Base-by-base conservation (phyloP, 805 yeast species). In the Wickerhamomyces xylosicus region DNA sequence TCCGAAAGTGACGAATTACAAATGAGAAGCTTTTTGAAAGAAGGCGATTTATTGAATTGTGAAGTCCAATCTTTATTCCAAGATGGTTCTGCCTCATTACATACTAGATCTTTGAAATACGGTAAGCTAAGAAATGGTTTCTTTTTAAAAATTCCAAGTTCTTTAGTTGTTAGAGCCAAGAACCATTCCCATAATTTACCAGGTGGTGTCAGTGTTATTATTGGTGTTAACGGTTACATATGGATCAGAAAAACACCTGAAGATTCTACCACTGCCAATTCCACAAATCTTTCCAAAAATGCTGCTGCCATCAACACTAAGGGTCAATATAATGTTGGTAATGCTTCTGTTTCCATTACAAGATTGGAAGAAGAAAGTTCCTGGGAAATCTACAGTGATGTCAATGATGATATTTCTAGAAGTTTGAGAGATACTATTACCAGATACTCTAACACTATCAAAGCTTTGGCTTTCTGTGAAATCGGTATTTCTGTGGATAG, bases 1-100 rank as follows among this genome's bases (percentile, higher is more conserved):
- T 78, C 89, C 27, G 98, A 94, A 56, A 78, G 83, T 47, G 99
- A 92, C 64, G 98, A 92, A 63, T 68, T 92, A 47, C 95, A 90
- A 56, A 92, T 94, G 99, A 74, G 98, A 53, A 76, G 74, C 49
- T 85, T 89, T 53, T 65, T 92, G 49, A 92, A 92, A 56, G 99
- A 94, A 54, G 98, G 98, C 14, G 98, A 92, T 59, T 67, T 94
- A 44, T 67, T 92, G 43, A 92, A 92, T 56, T 95, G 97, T 33
- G 99, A 92, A 60, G 95, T 92, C 15, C 98, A 94, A 63, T 78
- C 85, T 14, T 66, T 89, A 32, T 90, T 74, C 58, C 77, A 75
- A 47, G 95, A 87, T 58, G 98, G 98, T 17, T 74, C 86, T 46
- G 97, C 96, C 0, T 80, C 95, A 1, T 64, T 92, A 43, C 99